Conservation (phyloP, 345 rosid genomes). For the Bretschneidera sinensis region DNA sequence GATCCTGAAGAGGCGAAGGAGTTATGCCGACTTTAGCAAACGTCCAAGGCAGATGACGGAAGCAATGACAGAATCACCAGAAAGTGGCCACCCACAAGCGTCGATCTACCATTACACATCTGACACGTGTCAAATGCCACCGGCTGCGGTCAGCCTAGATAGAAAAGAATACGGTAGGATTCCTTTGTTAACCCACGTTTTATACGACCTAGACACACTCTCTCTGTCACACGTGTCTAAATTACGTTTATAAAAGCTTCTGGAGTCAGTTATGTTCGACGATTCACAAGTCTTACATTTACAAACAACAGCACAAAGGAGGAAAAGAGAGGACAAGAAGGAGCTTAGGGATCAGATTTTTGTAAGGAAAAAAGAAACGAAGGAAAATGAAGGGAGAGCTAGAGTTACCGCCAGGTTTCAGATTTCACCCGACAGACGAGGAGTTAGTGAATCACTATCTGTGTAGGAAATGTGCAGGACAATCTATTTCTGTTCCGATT, state of each 20-base stretch:
- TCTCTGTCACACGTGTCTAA: neutral
- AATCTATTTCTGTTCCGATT: constrained; percentile 54
- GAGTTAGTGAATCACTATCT: constrained; percentile 79
- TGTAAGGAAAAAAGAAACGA: neutral
- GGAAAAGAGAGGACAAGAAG: neutral
- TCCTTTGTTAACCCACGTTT: constrained; percentile 13
- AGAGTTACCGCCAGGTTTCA: constrained; percentile 78
- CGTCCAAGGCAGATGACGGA: constrained; percentile 20
- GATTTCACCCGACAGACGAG: constrained; percentile 95
- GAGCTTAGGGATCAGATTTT: constrained; percentile 7
- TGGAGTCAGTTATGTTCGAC: no score
- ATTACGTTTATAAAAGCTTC: no score
- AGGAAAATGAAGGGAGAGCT: constrained; percentile 43
- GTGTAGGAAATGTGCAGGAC: constrained; percentile 57
- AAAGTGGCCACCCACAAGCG: neutral
- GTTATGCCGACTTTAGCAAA: no score
- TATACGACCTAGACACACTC: constrained; percentile 14
- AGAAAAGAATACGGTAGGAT: constrained; percentile 19
- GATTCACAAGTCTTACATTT: no score
- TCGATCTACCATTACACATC: neutral
- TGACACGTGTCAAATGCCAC: constrained; percentile 17
- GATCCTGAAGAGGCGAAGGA: constrained; percentile 1
- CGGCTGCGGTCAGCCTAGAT: constrained; percentile 26
- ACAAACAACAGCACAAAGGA: constrained; percentile 5
- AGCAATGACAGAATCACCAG: constrained; percentile 26